Conservation (phyloP, 108 stramenopile species). For the Fragilariopsis cylindrus region DNA sequence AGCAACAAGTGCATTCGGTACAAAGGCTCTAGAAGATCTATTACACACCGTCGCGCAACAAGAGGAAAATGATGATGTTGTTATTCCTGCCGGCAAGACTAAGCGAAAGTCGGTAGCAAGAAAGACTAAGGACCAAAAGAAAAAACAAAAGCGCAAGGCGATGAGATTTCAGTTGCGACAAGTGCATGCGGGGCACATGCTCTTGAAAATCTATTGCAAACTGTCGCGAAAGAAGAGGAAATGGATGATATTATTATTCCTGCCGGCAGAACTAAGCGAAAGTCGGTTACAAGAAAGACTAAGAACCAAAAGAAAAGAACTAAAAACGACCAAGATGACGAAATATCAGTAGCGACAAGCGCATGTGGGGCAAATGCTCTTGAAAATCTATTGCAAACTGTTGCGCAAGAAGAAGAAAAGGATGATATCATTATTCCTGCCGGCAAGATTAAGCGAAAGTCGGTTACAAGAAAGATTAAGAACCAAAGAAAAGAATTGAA, state of each 20-base stretch:
- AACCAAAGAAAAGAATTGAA: not conserved
- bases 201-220: not conserved
- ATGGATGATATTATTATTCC: not conserved
- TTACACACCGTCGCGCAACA: not conserved
- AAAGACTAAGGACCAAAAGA: not conserved
- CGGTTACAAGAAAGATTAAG: not conserved
- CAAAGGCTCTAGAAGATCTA: conserved; percentile 21
- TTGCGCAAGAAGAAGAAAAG: not conserved
- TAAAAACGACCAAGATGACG: conserved; percentile 7
- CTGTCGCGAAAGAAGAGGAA: not conserved
- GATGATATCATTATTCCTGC: not conserved
- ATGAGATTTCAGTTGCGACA: not conserved
- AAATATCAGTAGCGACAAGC: conserved; percentile 10
- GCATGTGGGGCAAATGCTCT: conserved; percentile 13
- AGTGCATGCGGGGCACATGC: not conserved
- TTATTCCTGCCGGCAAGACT: not conserved
- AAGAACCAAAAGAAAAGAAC: not conserved
- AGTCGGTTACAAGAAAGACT: not conserved
- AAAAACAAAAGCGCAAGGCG: conserved; percentile 5
- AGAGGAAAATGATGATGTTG: not conserved
- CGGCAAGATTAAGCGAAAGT: conserved; percentile 1
- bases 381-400: conserved; percentile 2
- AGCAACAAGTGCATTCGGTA: conserved; percentile 23
- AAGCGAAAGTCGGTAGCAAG: conserved; percentile 2
- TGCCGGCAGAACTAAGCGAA: not conserved